phyloP scores from a whole-genome alignment of 208 protist genomes.

The Leishmania major region DNA sequence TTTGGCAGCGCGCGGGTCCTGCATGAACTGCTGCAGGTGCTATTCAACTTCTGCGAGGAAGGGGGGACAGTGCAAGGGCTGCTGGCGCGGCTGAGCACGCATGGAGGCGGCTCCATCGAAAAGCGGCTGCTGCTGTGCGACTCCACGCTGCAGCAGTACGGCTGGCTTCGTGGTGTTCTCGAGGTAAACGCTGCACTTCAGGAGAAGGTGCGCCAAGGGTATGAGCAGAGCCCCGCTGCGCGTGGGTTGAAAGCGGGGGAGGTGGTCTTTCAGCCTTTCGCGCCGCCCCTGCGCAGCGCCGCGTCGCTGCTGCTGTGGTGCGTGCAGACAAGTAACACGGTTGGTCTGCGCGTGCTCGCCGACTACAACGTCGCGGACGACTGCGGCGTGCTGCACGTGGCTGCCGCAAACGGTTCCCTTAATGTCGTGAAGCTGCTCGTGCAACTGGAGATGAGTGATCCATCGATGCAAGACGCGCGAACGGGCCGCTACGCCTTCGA shows the following conservation, averaged over 20 bases:
- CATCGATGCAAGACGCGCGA: constrained; percentile 27
- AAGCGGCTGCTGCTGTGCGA: constrained; percentile 49
- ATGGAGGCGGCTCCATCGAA: constrained; percentile 18
- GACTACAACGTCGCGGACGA: constrained; percentile 80
- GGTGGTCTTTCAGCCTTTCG: constrained; percentile 28
- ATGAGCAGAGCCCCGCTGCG: constrained; percentile 16
- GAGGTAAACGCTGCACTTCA: constrained; percentile 49
- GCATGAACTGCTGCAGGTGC: constrained; percentile 42
- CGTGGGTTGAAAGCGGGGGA: constrained; percentile 31
- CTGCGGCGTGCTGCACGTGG: constrained; percentile 61
- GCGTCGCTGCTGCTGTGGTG: constrained; percentile 69
- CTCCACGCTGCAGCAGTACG: constrained; percentile 51
- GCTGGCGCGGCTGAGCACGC: constrained; percentile 15
- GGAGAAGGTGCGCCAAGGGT: constrained; percentile 35
- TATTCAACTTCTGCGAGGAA: constrained; percentile 26
- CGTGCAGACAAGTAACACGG: constrained; percentile 55
- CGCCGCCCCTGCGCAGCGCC: constrained; percentile 20
- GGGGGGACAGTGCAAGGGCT: constrained; percentile 10
- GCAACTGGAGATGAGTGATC: constrained; percentile 69
- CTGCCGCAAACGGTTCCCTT: constrained; percentile 52
- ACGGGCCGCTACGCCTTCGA: constrained; percentile 71
- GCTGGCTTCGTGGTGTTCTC: constrained; percentile 68
- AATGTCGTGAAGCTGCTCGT: constrained; percentile 71
- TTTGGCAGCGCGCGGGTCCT: constrained; percentile 66
- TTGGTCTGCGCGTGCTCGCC: constrained; percentile 75